These are phyloP conservation scores for Spiraea crenata DNA, from an alignment of 331 rosid species.

Conservation along the genomic window DNA sequence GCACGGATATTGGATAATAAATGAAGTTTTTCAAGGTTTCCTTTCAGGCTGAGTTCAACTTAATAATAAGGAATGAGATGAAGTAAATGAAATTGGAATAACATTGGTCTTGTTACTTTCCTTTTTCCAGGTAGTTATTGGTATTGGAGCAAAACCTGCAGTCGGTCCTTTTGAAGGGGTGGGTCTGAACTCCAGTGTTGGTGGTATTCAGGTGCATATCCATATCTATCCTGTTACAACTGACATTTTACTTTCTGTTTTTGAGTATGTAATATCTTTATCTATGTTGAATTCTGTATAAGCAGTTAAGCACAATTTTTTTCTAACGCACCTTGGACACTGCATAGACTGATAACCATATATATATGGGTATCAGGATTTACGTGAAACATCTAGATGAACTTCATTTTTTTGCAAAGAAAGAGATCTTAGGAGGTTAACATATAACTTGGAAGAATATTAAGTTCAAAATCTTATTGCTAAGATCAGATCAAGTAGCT, in stretches of 20 bases:
- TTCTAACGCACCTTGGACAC: not conserved
- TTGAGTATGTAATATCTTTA: not conserved
- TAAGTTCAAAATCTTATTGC: not conserved
- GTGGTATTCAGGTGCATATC: conserved; percentile 70
- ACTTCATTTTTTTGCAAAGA: not conserved
- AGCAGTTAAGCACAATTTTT: not conserved
- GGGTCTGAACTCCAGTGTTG: conserved; percentile 65
- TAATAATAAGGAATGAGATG: conserved; percentile 6
- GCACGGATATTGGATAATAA: conserved; percentile 13
- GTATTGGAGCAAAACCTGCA: conserved; percentile 89
- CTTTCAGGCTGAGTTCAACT: conserved; percentile 2
- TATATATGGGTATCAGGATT: not conserved
- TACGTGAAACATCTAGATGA: not conserved
- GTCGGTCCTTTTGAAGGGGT: conserved; percentile 72
- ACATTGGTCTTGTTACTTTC: conserved; percentile 21
- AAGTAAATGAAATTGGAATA: conserved; percentile 18
- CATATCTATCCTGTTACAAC: not conserved
- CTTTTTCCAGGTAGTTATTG: conserved; percentile 63
- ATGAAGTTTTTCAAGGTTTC: not conserved
- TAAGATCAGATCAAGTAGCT: not conserved
- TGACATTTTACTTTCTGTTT: not conserved
- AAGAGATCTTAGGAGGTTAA: not conserved
- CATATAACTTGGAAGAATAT: not conserved
- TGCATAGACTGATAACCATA: no score
- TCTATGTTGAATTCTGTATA: not conserved